Evolutionary conservation across 2,329 filamentous ascomycete genomes (phyloP).

Genomic region (Neofusicoccum cordaticola): DNA sequence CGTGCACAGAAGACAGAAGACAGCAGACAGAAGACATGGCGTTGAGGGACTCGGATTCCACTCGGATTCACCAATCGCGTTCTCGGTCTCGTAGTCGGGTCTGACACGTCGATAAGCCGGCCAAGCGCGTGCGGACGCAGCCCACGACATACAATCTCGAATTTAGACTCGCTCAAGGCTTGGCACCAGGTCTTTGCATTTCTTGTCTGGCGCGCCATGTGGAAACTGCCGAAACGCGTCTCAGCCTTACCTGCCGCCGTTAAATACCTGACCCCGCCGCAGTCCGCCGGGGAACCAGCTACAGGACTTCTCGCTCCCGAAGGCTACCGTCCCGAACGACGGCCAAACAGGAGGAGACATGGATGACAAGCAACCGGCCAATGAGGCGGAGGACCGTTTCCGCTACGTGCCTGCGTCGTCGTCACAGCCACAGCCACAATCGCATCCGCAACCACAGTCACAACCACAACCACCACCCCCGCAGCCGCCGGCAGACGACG

Average conservation of each 20-base stretch:
- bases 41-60: background rate
- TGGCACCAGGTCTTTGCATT: background rate
- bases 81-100: background rate
- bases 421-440: background rate
- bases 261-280: background rate
- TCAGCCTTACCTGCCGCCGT: background rate
- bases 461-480: background rate
- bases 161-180: background rate
- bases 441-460: too few relatives aligned
- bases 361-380: background rate
- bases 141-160: background rate
- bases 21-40: background rate
- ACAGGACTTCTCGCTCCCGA: too few relatives aligned
- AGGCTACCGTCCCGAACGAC: background rate
- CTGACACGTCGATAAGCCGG: background rate
- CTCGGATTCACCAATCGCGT: background rate
- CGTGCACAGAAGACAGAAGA: background rate
- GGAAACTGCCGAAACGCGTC: background rate
- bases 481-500: background rate
- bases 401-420: background rate
- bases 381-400: background rate
- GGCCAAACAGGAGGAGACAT: background rate
- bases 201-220: background rate
- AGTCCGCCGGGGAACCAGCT: background rate
- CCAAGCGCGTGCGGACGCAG: background rate